Base-by-base conservation (phyloP, 306 rosid species). In the Luffa acutangula region DNA sequence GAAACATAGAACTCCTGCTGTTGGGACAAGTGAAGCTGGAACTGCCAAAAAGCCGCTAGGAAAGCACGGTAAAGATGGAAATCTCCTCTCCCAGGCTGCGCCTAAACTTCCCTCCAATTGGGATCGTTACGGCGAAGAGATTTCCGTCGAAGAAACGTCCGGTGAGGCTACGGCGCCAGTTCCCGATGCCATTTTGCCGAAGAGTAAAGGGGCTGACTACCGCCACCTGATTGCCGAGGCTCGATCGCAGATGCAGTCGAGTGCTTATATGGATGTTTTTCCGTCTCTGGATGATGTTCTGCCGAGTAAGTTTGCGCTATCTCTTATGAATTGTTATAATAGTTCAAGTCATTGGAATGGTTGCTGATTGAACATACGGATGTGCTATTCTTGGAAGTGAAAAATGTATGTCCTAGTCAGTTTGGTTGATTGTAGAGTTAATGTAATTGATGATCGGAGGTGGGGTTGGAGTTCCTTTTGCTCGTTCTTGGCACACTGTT, bases 191-290 rank as follows among this genome's bases (percentile, higher is more conserved):
- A 80, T 83, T 57, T 80, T 88, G 56, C 93, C 93, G 0, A 94
- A 84, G 81, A 89, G 92, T 78, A 86, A 92, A 84, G 98, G 97
- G n/a, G 92, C 96, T 2, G 98, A 94, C 74, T 94, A 80, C 78
- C 79, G 91, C 12, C 72, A 88, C 79, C 82, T 94, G 21, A 75
- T 94, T 81, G 87, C 88, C 9, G 98, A 92, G 87, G 98, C 96
- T 58, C 90, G 85, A 86, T 81, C 82, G 73, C 82, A 74, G 78
- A 57, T 89, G 57, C 80, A 86, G 11, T 81, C 87, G 1, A 78
- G 53, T 36, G n/a, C 81, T 21, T 82, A 62, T 52, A 73, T 77
- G 52, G 91, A 84, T 60, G 77, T 49, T 9, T 79, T 81, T 39
- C 85, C 91, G 56, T 85, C 91, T 65, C n/a, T 85, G 60, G 89